Percentiles rank a stretch among this genome's conserved stretches.
Conservation (phyloP, 108 stramenopile species). For the Cyclotella cryptica region DNA sequence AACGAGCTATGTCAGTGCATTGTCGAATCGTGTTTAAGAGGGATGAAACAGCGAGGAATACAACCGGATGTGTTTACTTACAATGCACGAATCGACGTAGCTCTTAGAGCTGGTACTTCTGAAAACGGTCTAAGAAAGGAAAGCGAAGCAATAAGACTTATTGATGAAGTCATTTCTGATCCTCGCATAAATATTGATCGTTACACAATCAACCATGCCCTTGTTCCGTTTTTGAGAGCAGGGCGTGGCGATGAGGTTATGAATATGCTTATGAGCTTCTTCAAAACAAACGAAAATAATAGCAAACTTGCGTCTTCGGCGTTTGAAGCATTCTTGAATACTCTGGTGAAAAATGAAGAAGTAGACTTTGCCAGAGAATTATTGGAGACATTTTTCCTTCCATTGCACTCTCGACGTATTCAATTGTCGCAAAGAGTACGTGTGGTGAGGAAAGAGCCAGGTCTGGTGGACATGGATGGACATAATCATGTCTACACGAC, state of each 20-base stretch:
- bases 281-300: conserved; percentile 25
- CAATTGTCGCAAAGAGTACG: conserved; percentile 31
- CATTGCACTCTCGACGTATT: conserved; percentile 24
- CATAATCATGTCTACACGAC: not conserved
- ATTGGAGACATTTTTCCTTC: conserved; percentile 63
- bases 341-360: conserved; percentile 57
- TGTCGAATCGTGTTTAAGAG: conserved; percentile 48
- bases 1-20: conserved; percentile 20
- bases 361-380: conserved; percentile 58
- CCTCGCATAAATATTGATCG: conserved; percentile 51
- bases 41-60: conserved; percentile 47
- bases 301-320: conserved; percentile 48
- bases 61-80: conserved; percentile 62
- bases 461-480: no score
- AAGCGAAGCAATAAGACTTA: conserved; percentile 45
- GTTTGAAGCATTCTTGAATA: conserved; percentile 71
- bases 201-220: conserved; percentile 73
- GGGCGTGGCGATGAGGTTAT: conserved; percentile 49
- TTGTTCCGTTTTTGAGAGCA: conserved; percentile 58
- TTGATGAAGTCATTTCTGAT: conserved; percentile 50
- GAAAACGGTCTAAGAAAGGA: conserved; percentile 14
- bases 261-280: conserved; percentile 55
- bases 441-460: conserved; percentile 16
- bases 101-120: conserved; percentile 12
- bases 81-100: conserved; percentile 68